Evolutionary conservation across 2,329 filamentous ascomycete genomes (phyloP), one percentile per base, ranked within the genome.

Genomic region (Botrytis hyacinthi): DNA sequence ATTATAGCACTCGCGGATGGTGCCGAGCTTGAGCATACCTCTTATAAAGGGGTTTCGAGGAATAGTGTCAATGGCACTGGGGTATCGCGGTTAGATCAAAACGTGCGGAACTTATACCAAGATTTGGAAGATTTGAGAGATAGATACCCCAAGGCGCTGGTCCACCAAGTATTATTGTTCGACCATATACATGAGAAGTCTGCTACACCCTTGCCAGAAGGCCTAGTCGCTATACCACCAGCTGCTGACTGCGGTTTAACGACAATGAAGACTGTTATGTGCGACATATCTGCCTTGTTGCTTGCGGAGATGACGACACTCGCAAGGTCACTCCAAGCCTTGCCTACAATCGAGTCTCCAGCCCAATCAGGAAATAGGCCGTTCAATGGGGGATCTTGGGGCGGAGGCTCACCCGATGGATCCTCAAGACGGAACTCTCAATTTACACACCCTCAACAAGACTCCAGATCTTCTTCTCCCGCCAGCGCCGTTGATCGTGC

Each of bases 1-100:
- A 87, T 98, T 40, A 88, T 99, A 75, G 95, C 93, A 4, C 86
- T 98, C 74, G 93, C 93, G 26, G 95, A 98, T 82, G 94, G 93
- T 66, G 83, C 85, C 59, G 93, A 97, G 82, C 86, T 93, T 40
- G 83, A 86, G 74, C 85, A 86, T 74, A 81, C 83, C 7, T 82
- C 84, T 61, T 88, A 89, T 76, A 87, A 84, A 82, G 89, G 87
- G 79, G 87, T 84, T 81, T 88, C 87, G 78, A 84, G 87, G 60
- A 84, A 85, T 70, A 90, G 88, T 20, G 81, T 83, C 16, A 87
- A 86, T 70, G 86, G 85, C 61, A 82, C 83, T 74, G 85, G 84
- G 16, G 83, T 84, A 37, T 74, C 76, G 12, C 83, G 85, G 62
- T 82, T 84, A 37, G 88, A 90, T 79, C 86, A 85, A 79, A 89